A percentile compares a stretch with the other conserved stretches of the same genome.
phyloP scores from a whole-genome alignment of 2,329 filamentous ascomycete species.

The Teratosphaeria epicoccoides region DNA sequence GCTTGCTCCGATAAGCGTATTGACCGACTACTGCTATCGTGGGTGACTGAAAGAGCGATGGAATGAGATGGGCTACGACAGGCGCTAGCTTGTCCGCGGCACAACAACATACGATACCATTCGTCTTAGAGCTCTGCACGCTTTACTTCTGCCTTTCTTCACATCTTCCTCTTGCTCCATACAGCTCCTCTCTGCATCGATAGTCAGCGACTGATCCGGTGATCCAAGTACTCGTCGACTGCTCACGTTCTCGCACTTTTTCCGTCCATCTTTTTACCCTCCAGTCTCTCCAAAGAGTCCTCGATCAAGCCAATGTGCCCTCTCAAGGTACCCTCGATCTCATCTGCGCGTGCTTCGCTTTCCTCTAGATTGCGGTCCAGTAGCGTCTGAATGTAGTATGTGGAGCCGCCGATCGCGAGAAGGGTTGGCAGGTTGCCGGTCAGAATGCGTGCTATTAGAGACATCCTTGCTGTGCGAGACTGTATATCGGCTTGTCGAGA shows the following conservation, averaged over 20 bases:
- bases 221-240: neutral
- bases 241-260: slow-evolving; percentile 30
- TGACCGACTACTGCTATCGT: too few relatives aligned
- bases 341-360: slow-evolving; percentile 38
- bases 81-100: too few relatives aligned
- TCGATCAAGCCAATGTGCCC: slow-evolving; percentile 40
- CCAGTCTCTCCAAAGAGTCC: slow-evolving; percentile 35
- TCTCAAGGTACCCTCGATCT: slow-evolving; percentile 37
- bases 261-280: slow-evolving; percentile 29
- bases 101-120: too few relatives aligned
- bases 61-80: too few relatives aligned
- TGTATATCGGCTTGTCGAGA: too few relatives aligned
- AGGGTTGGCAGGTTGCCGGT: slow-evolving; percentile 4
- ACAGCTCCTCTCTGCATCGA: slow-evolving; percentile 10
- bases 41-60: too few relatives aligned
- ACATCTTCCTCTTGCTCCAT: slow-evolving; percentile 10
- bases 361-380: slow-evolving; percentile 37
- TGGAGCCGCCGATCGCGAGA: slow-evolving; percentile 10
- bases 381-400: slow-evolving; percentile 20
- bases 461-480: neutral
- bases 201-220: neutral
- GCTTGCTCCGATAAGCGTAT: too few relatives aligned
- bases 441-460: neutral
- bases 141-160: slow-evolving; percentile 8
- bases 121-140: too few relatives aligned